These are phyloP conservation scores for Teunomyces cretensis DNA, from an alignment of 805 yeast genomes.

Conservation along the genomic window DNA sequence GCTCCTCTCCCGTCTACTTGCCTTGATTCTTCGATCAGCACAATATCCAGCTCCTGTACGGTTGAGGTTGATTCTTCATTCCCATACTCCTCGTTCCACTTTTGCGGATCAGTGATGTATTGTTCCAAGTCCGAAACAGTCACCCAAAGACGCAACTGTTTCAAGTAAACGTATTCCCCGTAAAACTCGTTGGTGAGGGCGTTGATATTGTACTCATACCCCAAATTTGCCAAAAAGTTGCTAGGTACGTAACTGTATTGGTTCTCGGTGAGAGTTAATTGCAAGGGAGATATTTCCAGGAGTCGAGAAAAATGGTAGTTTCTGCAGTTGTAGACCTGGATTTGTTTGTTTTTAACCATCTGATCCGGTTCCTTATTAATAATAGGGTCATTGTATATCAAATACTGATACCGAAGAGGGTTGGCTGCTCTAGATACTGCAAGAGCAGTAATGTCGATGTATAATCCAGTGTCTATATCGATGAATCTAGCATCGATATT, in stretches of 20 bases:
- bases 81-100: conserved; percentile 17
- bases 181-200: conserved; percentile 23
- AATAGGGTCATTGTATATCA: conserved; percentile 7
- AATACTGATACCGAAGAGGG: conserved; percentile 15
- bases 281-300: conserved; percentile 19
- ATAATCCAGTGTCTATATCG: conserved; percentile 25
- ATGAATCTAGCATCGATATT: conserved; percentile 24
- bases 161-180: conserved; percentile 25
- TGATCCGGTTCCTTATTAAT: conserved; percentile 5
- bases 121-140: conserved; percentile 22
- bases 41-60: neutral
- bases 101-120: conserved; percentile 21
- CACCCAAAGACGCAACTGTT: conserved; percentile 36
- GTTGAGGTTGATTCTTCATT: neutral
- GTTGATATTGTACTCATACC: conserved; percentile 25
- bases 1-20: neutral
- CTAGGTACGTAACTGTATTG: conserved; percentile 31
- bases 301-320: conserved; percentile 31
- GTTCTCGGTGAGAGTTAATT: conserved; percentile 13
- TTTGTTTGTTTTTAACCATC: conserved; percentile 7
- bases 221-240: conserved; percentile 23
- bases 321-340: conserved; percentile 39
- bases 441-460: conserved; percentile 28
- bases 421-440: conserved; percentile 29
- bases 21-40: neutral